Conservation (phyloP, 2,329 filamentous ascomycete genomes). For the Verticillium isaacii region DNA sequence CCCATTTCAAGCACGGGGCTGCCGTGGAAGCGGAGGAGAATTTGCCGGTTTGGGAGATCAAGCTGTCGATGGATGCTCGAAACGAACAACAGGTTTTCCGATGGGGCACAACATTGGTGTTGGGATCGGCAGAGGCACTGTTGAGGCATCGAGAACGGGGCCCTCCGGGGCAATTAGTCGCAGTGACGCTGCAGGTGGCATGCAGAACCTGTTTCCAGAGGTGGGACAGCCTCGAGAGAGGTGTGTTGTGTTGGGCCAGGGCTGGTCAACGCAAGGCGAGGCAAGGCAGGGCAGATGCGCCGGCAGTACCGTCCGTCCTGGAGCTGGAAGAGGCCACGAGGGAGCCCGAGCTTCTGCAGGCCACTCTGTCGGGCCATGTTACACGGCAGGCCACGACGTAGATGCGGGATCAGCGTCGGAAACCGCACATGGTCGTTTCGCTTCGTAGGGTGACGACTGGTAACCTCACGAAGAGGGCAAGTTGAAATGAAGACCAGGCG, state of each 20-base stretch:
- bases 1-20: not conserved
- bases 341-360: not conserved
- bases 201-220: not conserved
- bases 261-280: not conserved
- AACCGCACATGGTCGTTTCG: not conserved
- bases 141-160: not conserved
- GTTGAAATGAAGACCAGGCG: not conserved
- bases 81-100: not conserved
- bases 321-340: not conserved
- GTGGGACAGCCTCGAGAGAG: not conserved
- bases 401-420: not conserved
- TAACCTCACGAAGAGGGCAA: not conserved
- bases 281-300: not conserved
- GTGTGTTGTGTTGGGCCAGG: not conserved
- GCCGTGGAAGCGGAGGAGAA: not conserved
- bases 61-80: not conserved
- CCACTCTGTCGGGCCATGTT: not conserved
- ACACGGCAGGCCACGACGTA: not conserved
- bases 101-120: not conserved
- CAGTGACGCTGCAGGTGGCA: not conserved
- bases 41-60: not conserved
- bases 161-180: not conserved
- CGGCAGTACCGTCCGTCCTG: not conserved
- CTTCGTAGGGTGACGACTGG: not conserved
- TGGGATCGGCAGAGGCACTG: not conserved